Percentiles rank a stretch among this genome's conserved stretches.
These are phyloP conservation scores for Francoa sonchifolia DNA, from an alignment of 441 rosid genomes.

Conservation along the genomic window DNA sequence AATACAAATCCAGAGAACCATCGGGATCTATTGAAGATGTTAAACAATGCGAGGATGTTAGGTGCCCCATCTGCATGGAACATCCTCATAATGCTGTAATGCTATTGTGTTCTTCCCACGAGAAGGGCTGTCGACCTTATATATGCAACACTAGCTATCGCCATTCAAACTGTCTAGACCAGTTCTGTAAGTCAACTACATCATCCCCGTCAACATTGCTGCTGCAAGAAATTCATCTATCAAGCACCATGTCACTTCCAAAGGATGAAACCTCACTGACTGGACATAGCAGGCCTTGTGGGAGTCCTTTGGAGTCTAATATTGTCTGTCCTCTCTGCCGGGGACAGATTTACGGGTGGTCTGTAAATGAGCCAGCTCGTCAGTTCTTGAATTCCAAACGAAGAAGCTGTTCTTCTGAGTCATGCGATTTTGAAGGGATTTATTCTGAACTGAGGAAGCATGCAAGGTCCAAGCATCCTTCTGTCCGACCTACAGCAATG, in stretches of 20 bases:
- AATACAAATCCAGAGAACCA: slow-evolving; percentile 25
- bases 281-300: slow-evolving; percentile 20
- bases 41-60: slow-evolving; percentile 67
- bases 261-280: slow-evolving; percentile 25
- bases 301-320: slow-evolving; percentile 28
- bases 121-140: slow-evolving; percentile 67
- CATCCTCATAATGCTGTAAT: slow-evolving; percentile 81
- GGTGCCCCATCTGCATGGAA: slow-evolving; percentile 78
- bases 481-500: slow-evolving; percentile 73
- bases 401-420: slow-evolving; percentile 86
- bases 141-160: slow-evolving; percentile 83
- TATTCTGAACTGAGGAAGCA: slow-evolving; percentile 86
- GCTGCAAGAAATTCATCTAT: slow-evolving; percentile 18
- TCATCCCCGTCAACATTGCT: slow-evolving; percentile 22
- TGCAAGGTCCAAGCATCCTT: slow-evolving; percentile 76
- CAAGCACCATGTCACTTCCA: slow-evolving; percentile 13
- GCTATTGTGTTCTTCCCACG: slow-evolving; percentile 59
- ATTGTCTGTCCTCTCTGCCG: slow-evolving; percentile 88
- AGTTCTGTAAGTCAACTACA: slow-evolving; percentile 53
- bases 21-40: slow-evolving; percentile 30
- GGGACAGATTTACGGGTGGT: slow-evolving; percentile 75
- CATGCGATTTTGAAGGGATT: slow-evolving; percentile 63
- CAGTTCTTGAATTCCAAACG: slow-evolving; percentile 67
- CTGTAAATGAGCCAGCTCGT: slow-evolving; percentile 63
- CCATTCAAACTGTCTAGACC: slow-evolving; percentile 72